phyloP scores from a whole-genome alignment of 2,329 filamentous ascomycete genomes.

The Colletotrichum liaoningense region DNA sequence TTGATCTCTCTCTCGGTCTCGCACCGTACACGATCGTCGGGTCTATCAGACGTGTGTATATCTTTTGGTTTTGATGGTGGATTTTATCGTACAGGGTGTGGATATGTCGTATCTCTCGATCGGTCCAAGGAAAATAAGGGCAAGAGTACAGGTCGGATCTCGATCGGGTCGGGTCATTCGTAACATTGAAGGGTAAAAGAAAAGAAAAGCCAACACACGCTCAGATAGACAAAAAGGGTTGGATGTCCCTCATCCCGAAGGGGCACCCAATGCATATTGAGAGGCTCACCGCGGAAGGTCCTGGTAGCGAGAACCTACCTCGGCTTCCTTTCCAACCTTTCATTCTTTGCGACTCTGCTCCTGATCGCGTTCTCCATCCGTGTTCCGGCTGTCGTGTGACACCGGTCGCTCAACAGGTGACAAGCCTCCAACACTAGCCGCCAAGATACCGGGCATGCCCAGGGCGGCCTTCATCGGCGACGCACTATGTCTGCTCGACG shows the following conservation, averaged over 20 bases:
- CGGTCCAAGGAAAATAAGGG: constrained; percentile 14
- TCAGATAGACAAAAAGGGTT: not conserved
- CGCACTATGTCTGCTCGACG: constrained; percentile 32
- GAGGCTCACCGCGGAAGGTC: not conserved
- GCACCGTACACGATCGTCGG: constrained; percentile 7
- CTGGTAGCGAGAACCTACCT: not conserved
- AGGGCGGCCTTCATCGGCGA: constrained; percentile 37
- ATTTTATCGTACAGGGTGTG: constrained; percentile 22
- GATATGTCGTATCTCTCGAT: constrained; percentile 5
- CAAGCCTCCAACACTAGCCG: constrained; percentile 37
- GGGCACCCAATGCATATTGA: not conserved
- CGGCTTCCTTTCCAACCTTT: not conserved
- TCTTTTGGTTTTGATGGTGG: not conserved
- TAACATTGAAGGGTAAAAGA: not conserved
- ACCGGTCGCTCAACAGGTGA: constrained; percentile 31
- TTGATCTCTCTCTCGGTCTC: not conserved
- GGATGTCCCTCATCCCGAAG: not conserved
- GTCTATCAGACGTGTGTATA: constrained; percentile 7
- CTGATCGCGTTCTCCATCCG: constrained; percentile 10
- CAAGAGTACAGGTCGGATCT: constrained; percentile 4
- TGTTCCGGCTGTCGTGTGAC: not conserved
- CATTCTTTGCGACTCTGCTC: constrained; percentile 6
- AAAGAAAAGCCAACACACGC: constrained; percentile 2
- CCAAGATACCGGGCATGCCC: constrained; percentile 38
- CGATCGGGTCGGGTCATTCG: constrained; percentile 7